Evolutionary conservation across 306 rosid species (phyloP).

Genomic region (Vicia faba): DNA sequence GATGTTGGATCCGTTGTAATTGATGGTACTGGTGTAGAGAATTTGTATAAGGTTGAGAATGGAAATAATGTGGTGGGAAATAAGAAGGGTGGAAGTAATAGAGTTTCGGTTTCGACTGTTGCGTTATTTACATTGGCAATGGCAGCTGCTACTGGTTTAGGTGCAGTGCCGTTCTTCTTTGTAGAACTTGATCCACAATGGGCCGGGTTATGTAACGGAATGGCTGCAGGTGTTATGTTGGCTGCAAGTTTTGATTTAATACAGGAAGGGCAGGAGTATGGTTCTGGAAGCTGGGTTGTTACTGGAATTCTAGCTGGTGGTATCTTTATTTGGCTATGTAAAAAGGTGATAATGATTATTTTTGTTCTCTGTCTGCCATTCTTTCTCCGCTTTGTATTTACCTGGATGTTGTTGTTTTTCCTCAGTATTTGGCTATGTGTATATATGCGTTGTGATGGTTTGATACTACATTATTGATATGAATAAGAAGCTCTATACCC

Average conservation of each 20-base stretch:
- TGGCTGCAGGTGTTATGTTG: slow-evolving; percentile 99
- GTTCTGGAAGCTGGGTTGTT: slow-evolving; percentile 92
- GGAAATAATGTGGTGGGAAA: slow-evolving; percentile 47
- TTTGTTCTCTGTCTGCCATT: slow-evolving; percentile 11
- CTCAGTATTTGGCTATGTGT: background rate
- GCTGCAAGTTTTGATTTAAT: slow-evolving; percentile 96
- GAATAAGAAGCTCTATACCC: slow-evolving; percentile 5
- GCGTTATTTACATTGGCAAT: slow-evolving; percentile 90
- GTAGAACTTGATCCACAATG: slow-evolving; percentile 97
- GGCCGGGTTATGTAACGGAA: slow-evolving; percentile 98
- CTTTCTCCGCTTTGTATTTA: slow-evolving; percentile 21
- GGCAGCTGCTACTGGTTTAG: slow-evolving; percentile 99
- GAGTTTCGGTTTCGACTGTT: slow-evolving; percentile 89
- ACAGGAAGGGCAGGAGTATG: slow-evolving; percentile 90
- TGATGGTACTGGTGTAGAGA: slow-evolving; percentile 82
- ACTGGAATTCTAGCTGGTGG: slow-evolving; percentile 88
- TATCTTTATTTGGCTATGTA: slow-evolving; percentile 88
- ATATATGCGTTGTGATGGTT: slow-evolving; percentile 6
- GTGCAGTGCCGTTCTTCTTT: slow-evolving; percentile 98
- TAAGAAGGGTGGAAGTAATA: slow-evolving; percentile 60
- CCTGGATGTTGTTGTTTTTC: slow-evolving; percentile 7
- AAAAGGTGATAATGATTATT: slow-evolving; percentile 62
- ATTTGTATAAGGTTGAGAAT: slow-evolving; percentile 50
- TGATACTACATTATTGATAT: background rate
- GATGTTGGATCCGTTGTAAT: slow-evolving; percentile 69